A percentile compares a stretch with the other conserved stretches of the same genome.
These are phyloP conservation scores for Daldinia eschscholtzii DNA, from an alignment of 2,329 filamentous ascomycete genomes.

Conservation along the genomic window DNA sequence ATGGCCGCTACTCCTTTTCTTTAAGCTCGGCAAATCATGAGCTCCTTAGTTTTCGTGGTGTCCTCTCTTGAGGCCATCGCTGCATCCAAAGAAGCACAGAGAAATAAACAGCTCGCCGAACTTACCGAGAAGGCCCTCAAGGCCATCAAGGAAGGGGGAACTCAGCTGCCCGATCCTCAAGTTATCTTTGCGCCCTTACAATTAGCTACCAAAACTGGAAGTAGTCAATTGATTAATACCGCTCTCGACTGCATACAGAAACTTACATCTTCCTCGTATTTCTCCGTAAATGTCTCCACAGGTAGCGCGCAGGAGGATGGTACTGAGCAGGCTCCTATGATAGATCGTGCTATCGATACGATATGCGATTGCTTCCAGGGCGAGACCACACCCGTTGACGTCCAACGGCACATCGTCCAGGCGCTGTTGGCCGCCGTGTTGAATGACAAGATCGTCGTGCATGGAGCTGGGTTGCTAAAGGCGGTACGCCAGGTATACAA, in stretches of 20 bases:
- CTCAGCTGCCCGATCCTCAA: slow-evolving; percentile 87
- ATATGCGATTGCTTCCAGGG: slow-evolving; percentile 99
- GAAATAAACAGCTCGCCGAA: slow-evolving; percentile 86
- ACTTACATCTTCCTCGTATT: slow-evolving; percentile 98
- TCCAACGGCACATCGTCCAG: slow-evolving; percentile 98
- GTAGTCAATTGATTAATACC: slow-evolving; percentile 86
- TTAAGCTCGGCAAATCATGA: slow-evolving; percentile 73
- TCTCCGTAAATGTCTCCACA: slow-evolving; percentile 75
- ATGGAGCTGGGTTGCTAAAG: slow-evolving; percentile 94
- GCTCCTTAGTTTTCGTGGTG: slow-evolving; percentile 95
- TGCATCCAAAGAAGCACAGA: slow-evolving; percentile 89
- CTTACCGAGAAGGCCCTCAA: slow-evolving; percentile 83
- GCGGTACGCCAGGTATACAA: slow-evolving; percentile 99
- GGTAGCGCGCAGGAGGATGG: slow-evolving; percentile 60
- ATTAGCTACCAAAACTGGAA: slow-evolving; percentile 87
- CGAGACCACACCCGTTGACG: slow-evolving; percentile 89
- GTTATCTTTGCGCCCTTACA: slow-evolving; percentile 91
- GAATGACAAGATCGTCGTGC: slow-evolving; percentile 98
- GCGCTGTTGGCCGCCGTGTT: slow-evolving; percentile 93
- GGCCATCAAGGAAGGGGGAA: slow-evolving; percentile 87
- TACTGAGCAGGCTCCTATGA: slow-evolving; percentile 75
- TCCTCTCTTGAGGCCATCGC: slow-evolving; percentile 93
- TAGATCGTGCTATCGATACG: slow-evolving; percentile 97
- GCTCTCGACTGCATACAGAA: slow-evolving; percentile 98
- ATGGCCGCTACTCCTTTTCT: slow-evolving; percentile 46